Evolutionary conservation across 2,329 filamentous ascomycete species (phyloP).

Genomic region (Keithomyces neogunnii): DNA sequence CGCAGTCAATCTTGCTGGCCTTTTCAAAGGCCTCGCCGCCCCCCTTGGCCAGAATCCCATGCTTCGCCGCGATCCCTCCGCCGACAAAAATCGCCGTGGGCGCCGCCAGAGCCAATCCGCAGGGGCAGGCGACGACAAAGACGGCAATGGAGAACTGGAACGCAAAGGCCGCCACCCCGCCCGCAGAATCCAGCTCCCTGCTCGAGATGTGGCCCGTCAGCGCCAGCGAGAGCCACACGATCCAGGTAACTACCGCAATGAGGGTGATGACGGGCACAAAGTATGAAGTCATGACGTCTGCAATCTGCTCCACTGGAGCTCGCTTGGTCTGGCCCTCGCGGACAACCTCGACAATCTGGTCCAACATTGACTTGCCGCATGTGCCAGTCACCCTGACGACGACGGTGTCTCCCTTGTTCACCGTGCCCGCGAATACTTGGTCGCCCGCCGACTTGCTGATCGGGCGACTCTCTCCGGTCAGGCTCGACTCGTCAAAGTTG

Average conservation of each 20-base stretch:
- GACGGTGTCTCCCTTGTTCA: conserved; percentile 60
- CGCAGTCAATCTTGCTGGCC: conserved; percentile 66
- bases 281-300: conserved; percentile 64
- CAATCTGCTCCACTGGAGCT: conserved; percentile 67
- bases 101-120: conserved; percentile 74
- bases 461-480: conserved; percentile 69
- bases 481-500: conserved; percentile 79
- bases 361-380: conserved; percentile 65
- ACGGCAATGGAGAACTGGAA: conserved; percentile 79
- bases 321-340: conserved; percentile 69
- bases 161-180: conserved; percentile 65
- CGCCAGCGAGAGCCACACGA: conserved; percentile 61
- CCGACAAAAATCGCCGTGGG: conserved; percentile 82
- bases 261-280: conserved; percentile 68
- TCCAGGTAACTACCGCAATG: conserved; percentile 62
- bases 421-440: conserved; percentile 61
- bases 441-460: conserved; percentile 58
- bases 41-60: conserved; percentile 75
- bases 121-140: conserved; percentile 81
- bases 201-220: conserved; percentile 46
- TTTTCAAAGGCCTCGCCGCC: conserved; percentile 82
- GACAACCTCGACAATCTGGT: conserved; percentile 69
- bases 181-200: conserved; percentile 46
- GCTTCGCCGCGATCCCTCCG: conserved; percentile 67
- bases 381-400: conserved; percentile 55